These are phyloP conservation scores for Ottelia alismoides DNA, from an alignment of 106 monocot species.

Conservation along the genomic window DNA sequence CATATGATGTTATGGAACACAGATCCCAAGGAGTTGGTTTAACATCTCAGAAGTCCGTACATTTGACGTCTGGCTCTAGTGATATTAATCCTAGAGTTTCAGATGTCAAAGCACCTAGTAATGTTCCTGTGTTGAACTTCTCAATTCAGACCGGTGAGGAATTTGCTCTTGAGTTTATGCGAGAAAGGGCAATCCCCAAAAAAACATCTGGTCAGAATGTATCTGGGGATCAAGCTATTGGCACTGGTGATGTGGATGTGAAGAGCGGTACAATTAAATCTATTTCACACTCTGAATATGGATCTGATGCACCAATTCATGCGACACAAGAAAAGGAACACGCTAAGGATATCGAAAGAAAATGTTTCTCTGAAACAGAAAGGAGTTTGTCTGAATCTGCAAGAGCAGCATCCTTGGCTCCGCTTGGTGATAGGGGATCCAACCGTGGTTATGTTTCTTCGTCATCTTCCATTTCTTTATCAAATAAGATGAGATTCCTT, in stretches of 20 bases:
- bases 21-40: no score
- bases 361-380: slow-evolving; percentile 22
- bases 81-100: slow-evolving; percentile 21
- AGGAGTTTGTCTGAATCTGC: slow-evolving; percentile 23
- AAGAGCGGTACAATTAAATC: slow-evolving; percentile 22
- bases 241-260: no score
- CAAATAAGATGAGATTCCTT: slow-evolving; percentile 53
- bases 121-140: no score
- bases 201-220: slow-evolving; percentile 28
- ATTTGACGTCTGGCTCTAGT: slow-evolving; percentile 22
- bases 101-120: slow-evolving; percentile 35
- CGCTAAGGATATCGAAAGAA: slow-evolving; percentile 30
- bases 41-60: no score
- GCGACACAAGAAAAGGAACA: slow-evolving; percentile 18
- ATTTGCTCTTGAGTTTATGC: no score
- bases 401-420: slow-evolving; percentile 19
- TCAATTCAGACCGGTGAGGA: no score
- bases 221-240: slow-evolving; percentile 26
- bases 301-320: slow-evolving; percentile 19
- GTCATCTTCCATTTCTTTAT: slow-evolving; percentile 36
- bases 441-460: slow-evolving; percentile 38
- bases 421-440: slow-evolving; percentile 31
- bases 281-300: slow-evolving; percentile 30
- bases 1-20: no score
- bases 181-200: slow-evolving; percentile 34